These are phyloP conservation scores for Starmera pachycereana DNA, from an alignment of 805 yeast genomes.

Conservation along the genomic window DNA sequence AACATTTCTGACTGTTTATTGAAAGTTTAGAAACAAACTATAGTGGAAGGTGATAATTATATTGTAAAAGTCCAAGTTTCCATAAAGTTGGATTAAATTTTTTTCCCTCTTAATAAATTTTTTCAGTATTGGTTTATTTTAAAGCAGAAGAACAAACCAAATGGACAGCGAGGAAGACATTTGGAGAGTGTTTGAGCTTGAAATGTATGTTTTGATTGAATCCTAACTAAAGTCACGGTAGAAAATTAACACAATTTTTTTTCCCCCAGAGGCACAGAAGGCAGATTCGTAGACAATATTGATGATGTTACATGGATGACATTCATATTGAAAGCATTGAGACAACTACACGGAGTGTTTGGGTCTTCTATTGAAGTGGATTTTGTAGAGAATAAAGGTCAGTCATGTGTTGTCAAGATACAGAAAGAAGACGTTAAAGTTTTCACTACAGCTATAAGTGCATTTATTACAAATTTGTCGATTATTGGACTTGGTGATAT, in stretches of 20 bases:
- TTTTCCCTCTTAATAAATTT: neutral
- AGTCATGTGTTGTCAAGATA: conserved; percentile 18
- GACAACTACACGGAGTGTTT: conserved; percentile 28
- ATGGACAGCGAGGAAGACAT: conserved; percentile 1
- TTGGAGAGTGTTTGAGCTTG: conserved; percentile 3
- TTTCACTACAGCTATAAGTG: conserved; percentile 21
- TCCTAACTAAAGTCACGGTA: too few relatives aligned
- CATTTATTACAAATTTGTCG: conserved; percentile 20
- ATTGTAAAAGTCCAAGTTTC: too few relatives aligned
- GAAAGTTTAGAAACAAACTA: too few relatives aligned
- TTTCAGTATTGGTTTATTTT: neutral
- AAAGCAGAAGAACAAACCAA: neutral
- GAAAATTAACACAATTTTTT: neutral
- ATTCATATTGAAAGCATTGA: conserved; percentile 23
- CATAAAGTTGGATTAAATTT: neutral
- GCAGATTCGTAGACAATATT: conserved; percentile 2
- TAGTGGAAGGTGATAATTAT: too few relatives aligned
- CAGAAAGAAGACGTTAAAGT: conserved; percentile 18
- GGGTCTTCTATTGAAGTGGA: conserved; percentile 28
- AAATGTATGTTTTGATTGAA: conserved; percentile 3
- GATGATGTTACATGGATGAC: conserved; percentile 31
- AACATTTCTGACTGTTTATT: conserved; percentile 13
- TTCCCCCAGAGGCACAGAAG: neutral
- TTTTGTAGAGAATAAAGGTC: conserved; percentile 17
- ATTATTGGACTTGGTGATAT: conserved; percentile 17